Base-by-base conservation (phyloP, 805 yeast species). In the Nakazawaea anatomiae region DNA sequence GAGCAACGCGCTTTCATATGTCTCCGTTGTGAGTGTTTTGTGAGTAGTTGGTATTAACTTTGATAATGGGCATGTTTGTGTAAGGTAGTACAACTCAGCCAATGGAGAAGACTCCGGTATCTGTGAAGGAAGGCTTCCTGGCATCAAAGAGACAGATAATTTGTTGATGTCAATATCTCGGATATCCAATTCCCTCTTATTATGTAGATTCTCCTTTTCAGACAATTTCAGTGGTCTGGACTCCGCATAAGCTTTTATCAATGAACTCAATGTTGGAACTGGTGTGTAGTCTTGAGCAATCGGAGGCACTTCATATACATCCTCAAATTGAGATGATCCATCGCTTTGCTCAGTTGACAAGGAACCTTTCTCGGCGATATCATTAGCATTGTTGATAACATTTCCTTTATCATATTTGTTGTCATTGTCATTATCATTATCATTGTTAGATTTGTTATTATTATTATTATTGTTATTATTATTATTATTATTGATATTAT, bases 31-130 rank as follows among this genome's bases (percentile, higher is more conserved):
- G 39, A 92, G 72, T 0, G 87, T 84, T 62, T 94, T 94, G 61
- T 91, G 96, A 4, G 96, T 82, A 34, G 90, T 78, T 0, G 96
- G 89, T 32, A 94, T 70, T 25, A 92, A 71, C 58, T 87, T 89
- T 6, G 87, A 83, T 44, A 91, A 68, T 0, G 97, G 98, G 42
- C 90, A 71, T 0, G 96, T 86, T 62, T 92, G 97, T 1, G 96
- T 87, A 48, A 88, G 77, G 60, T 89, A 90, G 60, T 87, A 88
- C 32, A 92, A 68, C 60, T 94, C 97, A 0, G 96, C 88, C 54
- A 92, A 71, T 1, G 97, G 85, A 6, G 81, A 68, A 4, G 82
- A 75, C 44, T 78, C 80, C 0, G 82, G 72, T 8, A 80, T 70
- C 54, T 76, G 77, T 5, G 80, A 76, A 1, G 86, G 86, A 25